Percentiles rank a stretch among this genome's conserved stretches.
Conservation (phyloP, 345 rosid genomes). For the Salix udensis region DNA sequence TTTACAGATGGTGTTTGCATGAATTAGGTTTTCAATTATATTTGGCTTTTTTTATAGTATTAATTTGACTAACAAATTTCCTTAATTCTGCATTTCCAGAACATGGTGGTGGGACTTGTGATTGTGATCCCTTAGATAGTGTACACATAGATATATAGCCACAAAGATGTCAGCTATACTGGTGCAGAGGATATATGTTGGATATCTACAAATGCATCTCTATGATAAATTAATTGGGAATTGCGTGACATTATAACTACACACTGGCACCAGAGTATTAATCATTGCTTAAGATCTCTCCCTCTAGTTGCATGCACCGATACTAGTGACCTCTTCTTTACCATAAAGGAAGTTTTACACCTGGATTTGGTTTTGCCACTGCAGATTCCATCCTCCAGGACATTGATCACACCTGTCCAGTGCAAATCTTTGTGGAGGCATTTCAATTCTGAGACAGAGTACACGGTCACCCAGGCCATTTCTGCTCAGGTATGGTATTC, state of each 20-base stretch:
- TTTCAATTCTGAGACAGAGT: conserved; percentile 90
- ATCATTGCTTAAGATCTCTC: not conserved
- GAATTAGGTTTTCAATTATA: not conserved
- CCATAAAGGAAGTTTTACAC: not conserved
- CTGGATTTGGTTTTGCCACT: conserved; percentile 9
- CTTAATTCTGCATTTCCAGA: not conserved
- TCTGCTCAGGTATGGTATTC: conserved; percentile 82
- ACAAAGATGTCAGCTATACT: not conserved
- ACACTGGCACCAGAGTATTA: not conserved
- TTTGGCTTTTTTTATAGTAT: not conserved
- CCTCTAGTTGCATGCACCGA: not conserved
- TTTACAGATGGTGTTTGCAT: not conserved
- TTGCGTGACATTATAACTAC: not conserved
- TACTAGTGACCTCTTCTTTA: not conserved
- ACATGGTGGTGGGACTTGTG: not conserved
- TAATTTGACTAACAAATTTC: not conserved
- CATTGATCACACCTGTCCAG: conserved; percentile 93
- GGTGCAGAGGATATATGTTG: not conserved
- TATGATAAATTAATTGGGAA: not conserved
- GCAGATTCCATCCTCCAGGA: conserved; percentile 71
- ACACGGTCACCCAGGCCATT: conserved; percentile 89
- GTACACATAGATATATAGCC: not conserved
- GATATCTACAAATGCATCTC: not conserved
- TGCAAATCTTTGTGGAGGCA: conserved; percentile 99
- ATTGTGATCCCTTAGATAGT: not conserved